Percentiles rank a stretch among this genome's conserved stretches.
phyloP scores from a whole-genome alignment of 2,329 filamentous ascomycete genomes.

The Stagonosporopsis rhizophila region DNA sequence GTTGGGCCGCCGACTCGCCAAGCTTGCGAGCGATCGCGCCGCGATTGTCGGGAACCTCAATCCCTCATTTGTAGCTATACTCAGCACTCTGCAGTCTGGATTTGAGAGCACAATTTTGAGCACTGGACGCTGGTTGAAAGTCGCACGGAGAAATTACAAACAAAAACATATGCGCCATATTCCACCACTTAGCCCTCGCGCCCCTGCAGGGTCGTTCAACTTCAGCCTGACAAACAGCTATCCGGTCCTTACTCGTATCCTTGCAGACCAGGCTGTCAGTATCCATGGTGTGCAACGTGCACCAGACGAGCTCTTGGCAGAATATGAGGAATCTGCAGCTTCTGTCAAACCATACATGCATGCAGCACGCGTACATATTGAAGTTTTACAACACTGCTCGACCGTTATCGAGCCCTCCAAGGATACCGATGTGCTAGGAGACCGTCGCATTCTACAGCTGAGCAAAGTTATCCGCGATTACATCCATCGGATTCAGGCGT shows the following conservation, averaged over 20 bases:
- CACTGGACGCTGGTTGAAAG: slow-evolving; percentile 25
- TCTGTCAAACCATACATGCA: slow-evolving; percentile 26
- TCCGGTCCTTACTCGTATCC: slow-evolving; percentile 8
- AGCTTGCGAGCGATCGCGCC: slow-evolving; percentile 58
- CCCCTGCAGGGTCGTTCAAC: slow-evolving; percentile 26
- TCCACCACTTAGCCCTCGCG: slow-evolving; percentile 51
- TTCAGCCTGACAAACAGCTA: slow-evolving; percentile 35
- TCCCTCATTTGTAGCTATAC: neutral
- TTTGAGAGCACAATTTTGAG: slow-evolving; percentile 27
- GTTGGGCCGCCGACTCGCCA: slow-evolving; percentile 64
- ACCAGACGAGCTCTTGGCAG: slow-evolving; percentile 22
- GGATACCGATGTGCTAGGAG: neutral
- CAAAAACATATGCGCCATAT: slow-evolving; percentile 48
- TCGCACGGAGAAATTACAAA: slow-evolving; percentile 32
- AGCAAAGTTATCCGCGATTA: slow-evolving; percentile 47
- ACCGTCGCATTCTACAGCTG: slow-evolving; percentile 40
- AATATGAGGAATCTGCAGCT: slow-evolving; percentile 22
- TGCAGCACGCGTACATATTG: slow-evolving; percentile 28
- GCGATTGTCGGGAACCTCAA: neutral
- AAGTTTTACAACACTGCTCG: slow-evolving; percentile 29
- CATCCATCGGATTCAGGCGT: slow-evolving; percentile 13
- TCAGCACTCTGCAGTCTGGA: neutral
- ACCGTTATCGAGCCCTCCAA: slow-evolving; percentile 39
- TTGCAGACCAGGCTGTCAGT: neutral
- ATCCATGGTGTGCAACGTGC: neutral